Conservation (phyloP, 768 basidiomycete genomes). For the Boletus sensibilis region DNA sequence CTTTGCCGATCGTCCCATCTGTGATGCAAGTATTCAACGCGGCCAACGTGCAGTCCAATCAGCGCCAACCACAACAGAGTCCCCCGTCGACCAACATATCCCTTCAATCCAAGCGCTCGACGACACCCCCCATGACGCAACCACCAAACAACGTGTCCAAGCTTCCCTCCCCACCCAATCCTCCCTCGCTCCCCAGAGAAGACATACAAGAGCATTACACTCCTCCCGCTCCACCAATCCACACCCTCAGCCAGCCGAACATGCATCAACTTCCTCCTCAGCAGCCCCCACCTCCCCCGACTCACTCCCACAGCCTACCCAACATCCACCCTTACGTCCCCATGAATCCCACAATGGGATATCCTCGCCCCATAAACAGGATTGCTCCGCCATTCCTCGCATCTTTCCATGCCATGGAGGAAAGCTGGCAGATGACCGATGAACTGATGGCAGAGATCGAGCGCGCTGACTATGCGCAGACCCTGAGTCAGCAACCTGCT, state of each 20-base stretch:
- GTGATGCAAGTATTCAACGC: conserved; percentile 50
- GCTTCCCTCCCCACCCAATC: conserved; percentile 27
- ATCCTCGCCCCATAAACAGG: conserved; percentile 65
- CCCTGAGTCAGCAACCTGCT: conserved; percentile 45
- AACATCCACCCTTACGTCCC: conserved; percentile 28
- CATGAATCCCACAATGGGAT: conserved; percentile 42
- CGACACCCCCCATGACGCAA: conserved; percentile 35
- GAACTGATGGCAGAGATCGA: conserved; percentile 73
- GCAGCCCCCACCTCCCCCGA: conserved; percentile 36
- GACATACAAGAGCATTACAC: conserved; percentile 42
- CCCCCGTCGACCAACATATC: conserved; percentile 35
- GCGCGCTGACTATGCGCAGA: conserved; percentile 62
- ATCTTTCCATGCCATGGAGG: conserved; percentile 53
- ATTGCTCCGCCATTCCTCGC: conserved; percentile 54
- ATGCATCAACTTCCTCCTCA: conserved; percentile 36
- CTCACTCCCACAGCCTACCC: conserved; percentile 29
- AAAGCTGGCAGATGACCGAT: conserved; percentile 65
- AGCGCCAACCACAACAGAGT: conserved; percentile 38
- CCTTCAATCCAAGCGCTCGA: conserved; percentile 34
- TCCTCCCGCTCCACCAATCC: conserved; percentile 40
- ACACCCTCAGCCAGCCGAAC: conserved; percentile 31
- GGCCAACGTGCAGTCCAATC: conserved; percentile 37
- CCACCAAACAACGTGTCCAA: conserved; percentile 34
- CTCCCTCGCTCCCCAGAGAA: not conserved
- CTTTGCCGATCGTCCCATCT: conserved; percentile 60